These are phyloP conservation scores for Symbiodinium natans DNA, from an alignment of 73 alveolate genomes.

Conservation along the genomic window DNA sequence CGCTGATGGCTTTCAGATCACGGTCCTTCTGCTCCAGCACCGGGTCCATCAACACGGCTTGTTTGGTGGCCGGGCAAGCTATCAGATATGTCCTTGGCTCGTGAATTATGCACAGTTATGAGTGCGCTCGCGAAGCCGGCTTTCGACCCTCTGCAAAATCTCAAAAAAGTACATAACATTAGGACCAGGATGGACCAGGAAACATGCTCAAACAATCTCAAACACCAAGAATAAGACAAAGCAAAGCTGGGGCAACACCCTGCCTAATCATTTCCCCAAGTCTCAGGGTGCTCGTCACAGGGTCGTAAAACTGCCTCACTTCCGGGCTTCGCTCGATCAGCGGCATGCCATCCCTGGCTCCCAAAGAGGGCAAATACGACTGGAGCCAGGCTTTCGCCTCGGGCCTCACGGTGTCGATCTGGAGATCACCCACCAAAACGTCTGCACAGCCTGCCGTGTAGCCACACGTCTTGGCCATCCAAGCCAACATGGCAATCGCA, in stretches of 20 bases:
- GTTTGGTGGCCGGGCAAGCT: slow-evolving; percentile 3
- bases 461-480: slow-evolving; percentile 28
- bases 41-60: slow-evolving; percentile 78
- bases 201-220: no score
- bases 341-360: not conserved
- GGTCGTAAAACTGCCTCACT: not conserved
- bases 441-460: not conserved
- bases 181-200: no score
- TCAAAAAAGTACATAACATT: no score
- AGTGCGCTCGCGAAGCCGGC: no score
- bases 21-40: slow-evolving; percentile 51
- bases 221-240: no score
- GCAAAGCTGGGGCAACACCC: no score
- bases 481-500: slow-evolving; percentile 18
- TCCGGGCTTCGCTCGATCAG: slow-evolving; percentile 28
- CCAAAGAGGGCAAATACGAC: slow-evolving; percentile 12
- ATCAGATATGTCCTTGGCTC: not conserved
- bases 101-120: no score
- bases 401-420: slow-evolving; percentile 53
- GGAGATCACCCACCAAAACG: not conserved
- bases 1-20: slow-evolving; percentile 20
- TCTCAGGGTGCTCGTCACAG: not conserved
- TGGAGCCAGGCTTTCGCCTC: slow-evolving; percentile 65
- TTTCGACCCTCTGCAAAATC: no score
- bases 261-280: no score